phyloP scores from a whole-genome alignment of 371 early-diverging fungal genomes.

The Encephalitozoon intestinalis region DNA sequence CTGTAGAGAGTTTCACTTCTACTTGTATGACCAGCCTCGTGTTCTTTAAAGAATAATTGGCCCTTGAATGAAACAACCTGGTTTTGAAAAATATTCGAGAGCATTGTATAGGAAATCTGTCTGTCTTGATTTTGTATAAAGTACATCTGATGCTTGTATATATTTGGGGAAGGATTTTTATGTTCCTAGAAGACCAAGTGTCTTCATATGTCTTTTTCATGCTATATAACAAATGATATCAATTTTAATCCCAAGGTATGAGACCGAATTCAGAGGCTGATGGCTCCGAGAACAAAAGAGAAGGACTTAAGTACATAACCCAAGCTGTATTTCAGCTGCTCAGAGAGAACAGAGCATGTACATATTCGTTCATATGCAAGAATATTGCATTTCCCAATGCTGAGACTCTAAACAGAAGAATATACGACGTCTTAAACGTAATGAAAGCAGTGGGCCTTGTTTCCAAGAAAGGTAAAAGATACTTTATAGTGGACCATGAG shows the following conservation, averaged over 20 bases:
- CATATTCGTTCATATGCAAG: conserved; percentile 42
- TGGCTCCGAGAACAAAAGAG: conserved; percentile 26
- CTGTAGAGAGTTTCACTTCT: not conserved
- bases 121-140: too few species aligned
- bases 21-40: not conserved
- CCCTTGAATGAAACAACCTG: not conserved
- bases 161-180: too few species aligned
- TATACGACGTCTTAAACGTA: conserved; percentile 56
- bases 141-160: too few species aligned
- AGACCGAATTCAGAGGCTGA: not conserved
- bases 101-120: too few species aligned
- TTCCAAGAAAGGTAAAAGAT: conserved; percentile 34
- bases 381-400: conserved; percentile 25
- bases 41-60: not conserved
- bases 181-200: not conserved
- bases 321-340: conserved; percentile 32
- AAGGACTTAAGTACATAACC: conserved; percentile 52
- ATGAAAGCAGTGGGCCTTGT: conserved; percentile 54
- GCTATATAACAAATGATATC: conserved; percentile 1
- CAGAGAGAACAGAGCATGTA: conserved; percentile 33
- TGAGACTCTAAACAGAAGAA: conserved; percentile 46
- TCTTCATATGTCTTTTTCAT: not conserved
- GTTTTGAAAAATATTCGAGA: not conserved
- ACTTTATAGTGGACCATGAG: conserved; percentile 19
- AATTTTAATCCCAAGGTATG: conserved; percentile 21